phyloP scores from a whole-genome alignment of 805 yeast species.

The Groenewaldozyma salmanticensis region DNA sequence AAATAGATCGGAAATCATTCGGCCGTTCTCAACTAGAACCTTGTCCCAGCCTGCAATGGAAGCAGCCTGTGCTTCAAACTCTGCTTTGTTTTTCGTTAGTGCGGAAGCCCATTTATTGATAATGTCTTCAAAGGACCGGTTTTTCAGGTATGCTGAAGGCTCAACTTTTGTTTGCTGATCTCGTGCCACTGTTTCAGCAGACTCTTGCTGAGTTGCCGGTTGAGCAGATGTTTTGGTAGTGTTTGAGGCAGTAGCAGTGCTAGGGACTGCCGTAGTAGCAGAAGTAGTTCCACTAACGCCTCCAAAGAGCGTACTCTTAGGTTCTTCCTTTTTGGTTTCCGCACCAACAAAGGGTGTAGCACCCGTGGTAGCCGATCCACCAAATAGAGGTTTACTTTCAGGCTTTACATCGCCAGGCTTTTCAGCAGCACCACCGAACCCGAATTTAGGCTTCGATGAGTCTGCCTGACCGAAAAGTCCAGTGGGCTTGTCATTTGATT shows the following conservation, averaged over 20 bases:
- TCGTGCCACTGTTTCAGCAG: neutral
- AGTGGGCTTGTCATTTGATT: too few relatives aligned
- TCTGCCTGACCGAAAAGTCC: too few relatives aligned
- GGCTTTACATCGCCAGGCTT: constrained; percentile 13
- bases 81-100: constrained; percentile 57
- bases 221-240: constrained; percentile 7
- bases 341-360: constrained; percentile 2
- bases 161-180: constrained; percentile 2
- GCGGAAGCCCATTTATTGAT: constrained; percentile 91
- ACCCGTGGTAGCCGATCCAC: constrained; percentile 14
- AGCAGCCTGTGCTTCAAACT: constrained; percentile 65
- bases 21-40: constrained; percentile 73
- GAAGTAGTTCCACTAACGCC: constrained; percentile 9
- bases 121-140: constrained; percentile 86
- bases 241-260: constrained; percentile 9
- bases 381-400: constrained; percentile 19
- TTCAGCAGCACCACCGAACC: too few relatives aligned
- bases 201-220: constrained; percentile 8
- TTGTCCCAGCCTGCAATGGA: constrained; percentile 82
- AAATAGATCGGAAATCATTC: constrained; percentile 68
- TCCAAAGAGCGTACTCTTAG: neutral
- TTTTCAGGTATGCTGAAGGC: constrained; percentile 51
- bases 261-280: constrained; percentile 1
- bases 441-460: too few relatives aligned
- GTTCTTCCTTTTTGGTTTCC: too few relatives aligned